Conservation (phyloP, 2,329 filamentous ascomycete genomes). For the Camptophora hylomeconis region DNA sequence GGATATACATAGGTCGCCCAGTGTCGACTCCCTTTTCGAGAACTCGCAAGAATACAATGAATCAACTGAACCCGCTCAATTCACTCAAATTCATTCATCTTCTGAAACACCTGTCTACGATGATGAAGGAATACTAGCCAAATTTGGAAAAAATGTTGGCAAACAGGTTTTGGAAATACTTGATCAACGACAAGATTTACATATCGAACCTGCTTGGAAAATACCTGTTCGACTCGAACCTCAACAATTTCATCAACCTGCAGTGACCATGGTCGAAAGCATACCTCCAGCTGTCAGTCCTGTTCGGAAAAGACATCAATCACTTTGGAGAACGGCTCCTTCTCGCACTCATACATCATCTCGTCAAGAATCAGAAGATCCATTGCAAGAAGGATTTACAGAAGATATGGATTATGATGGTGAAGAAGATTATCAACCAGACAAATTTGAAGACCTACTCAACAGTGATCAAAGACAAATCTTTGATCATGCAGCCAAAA, state of each 20-base stretch:
- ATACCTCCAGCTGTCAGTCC: no score
- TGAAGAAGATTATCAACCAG: not conserved
- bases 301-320: no score
- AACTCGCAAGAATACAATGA: not conserved
- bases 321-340: no score
- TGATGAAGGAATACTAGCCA: slow-evolving; percentile 5
- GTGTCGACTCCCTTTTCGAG: slow-evolving; percentile 16
- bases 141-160: slow-evolving; percentile 11
- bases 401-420: not conserved
- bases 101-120: not conserved
- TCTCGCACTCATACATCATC: no score
- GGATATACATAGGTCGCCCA: slow-evolving; percentile 6
- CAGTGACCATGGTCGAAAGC: no score
- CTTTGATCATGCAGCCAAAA: slow-evolving; percentile 1
- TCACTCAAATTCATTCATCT: not conserved
- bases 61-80: not conserved
- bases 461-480: not conserved
- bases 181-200: slow-evolving; percentile 11
- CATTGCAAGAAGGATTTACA: slow-evolving; percentile 14
- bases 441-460: not conserved
- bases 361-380: slow-evolving; percentile 17
- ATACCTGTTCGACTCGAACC: slow-evolving; percentile 11
- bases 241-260: no score
- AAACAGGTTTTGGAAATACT: slow-evolving; percentile 11
- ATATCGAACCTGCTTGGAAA: slow-evolving; percentile 18